Conservation (phyloP, 495 filamentous ascomycete species). For the Saxophila tyrrhenica region DNA sequence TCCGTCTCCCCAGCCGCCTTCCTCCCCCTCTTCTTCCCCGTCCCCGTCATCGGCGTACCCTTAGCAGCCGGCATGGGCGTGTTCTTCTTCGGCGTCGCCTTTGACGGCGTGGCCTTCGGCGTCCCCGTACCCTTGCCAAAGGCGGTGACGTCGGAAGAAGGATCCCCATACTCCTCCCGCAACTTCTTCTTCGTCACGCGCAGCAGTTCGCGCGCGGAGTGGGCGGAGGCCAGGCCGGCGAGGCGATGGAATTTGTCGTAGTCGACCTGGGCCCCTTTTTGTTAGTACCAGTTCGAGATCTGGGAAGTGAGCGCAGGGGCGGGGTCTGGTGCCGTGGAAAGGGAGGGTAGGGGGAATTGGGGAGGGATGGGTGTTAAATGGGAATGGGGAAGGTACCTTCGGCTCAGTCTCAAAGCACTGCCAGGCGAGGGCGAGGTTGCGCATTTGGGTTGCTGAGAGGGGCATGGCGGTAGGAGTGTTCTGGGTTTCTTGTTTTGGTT, state of each 20-base stretch:
- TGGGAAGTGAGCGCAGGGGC: too few species aligned
- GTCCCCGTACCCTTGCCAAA: not conserved
- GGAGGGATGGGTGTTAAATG: not conserved
- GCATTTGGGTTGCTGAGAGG: not conserved
- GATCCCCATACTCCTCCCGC: not conserved
- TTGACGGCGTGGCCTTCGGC: not conserved
- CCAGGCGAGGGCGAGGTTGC: slow-evolving; percentile 12
- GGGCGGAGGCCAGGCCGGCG: slow-evolving; percentile 2
- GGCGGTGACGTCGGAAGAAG: not conserved
- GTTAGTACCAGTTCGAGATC: not conserved
- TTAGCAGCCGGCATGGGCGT: not conserved
- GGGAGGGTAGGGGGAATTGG: not conserved
- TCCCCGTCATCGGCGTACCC: not conserved
- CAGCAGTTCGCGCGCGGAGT: slow-evolving; percentile 4
- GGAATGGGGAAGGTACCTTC: not conserved
- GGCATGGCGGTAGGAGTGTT: not conserved
- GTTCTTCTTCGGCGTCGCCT: not conserved
- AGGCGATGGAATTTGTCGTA: slow-evolving; percentile 1
- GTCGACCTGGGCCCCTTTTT: not conserved
- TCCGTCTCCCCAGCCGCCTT: not conserved
- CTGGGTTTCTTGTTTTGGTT: not conserved
- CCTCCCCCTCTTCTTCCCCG: not conserved
- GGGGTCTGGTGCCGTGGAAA: not conserved
- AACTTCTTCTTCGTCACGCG: slow-evolving; percentile 6
- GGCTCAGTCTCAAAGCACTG: slow-evolving; percentile 7